Evolutionary conservation across 768 basidiomycete species (phyloP).

Genomic region (Aureoboletus auriporus): DNA sequence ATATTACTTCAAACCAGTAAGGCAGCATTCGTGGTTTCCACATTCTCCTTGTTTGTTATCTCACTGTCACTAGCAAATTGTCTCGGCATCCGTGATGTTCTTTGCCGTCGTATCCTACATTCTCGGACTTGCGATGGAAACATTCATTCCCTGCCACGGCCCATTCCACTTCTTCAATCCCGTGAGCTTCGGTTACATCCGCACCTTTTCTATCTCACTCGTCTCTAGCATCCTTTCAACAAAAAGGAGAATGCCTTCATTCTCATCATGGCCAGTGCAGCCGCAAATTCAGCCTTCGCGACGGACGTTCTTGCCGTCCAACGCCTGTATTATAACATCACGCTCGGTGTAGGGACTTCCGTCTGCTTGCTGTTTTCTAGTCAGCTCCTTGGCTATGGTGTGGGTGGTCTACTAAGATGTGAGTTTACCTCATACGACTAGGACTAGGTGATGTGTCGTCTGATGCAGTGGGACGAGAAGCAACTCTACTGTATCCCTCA

Average conservation of each 20-base stretch:
- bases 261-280: slow-evolving; percentile 54
- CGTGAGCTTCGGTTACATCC: slow-evolving; percentile 8
- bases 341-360: slow-evolving; percentile 41
- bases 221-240: slow-evolving; percentile 49
- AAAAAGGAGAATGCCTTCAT: slow-evolving; percentile 59
- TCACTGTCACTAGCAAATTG: slow-evolving; percentile 40
- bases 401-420: slow-evolving; percentile 52
- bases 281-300: slow-evolving; percentile 49
- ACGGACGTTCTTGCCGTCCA: slow-evolving; percentile 55
- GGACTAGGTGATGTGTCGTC: neutral
- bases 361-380: slow-evolving; percentile 40
- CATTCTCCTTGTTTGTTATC: neutral
- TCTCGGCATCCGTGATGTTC: slow-evolving; percentile 51
- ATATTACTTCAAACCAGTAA: slow-evolving; percentile 58
- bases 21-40: neutral
- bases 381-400: slow-evolving; percentile 45
- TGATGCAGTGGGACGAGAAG: slow-evolving; percentile 1
- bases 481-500: slow-evolving; percentile 36
- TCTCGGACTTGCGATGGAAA: slow-evolving; percentile 45
- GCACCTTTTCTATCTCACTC: neutral
- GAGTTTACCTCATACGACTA: slow-evolving; percentile 7
- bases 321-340: slow-evolving; percentile 49
- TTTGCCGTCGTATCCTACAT: slow-evolving; percentile 47
- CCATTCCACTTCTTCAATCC: slow-evolving; percentile 52
- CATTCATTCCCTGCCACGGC: slow-evolving; percentile 42